Evolutionary conservation across 106 monocot genomes (phyloP), one percentile per base, ranked within the genome.

Genomic region (Phalaenopsis aphrodite): DNA sequence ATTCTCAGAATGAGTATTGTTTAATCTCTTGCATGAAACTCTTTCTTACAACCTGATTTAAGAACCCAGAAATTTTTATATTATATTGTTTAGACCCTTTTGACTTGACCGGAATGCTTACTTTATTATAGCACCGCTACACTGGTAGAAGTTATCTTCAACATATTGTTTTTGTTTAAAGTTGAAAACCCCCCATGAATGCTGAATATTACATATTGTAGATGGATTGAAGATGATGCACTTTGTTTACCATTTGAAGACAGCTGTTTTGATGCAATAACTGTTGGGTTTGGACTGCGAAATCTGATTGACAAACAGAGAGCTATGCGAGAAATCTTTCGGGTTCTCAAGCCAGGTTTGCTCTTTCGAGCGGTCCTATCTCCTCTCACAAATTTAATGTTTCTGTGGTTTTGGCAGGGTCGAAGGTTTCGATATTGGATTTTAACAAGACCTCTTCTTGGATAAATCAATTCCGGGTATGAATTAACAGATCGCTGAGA

Each of bases 151-250:
- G 64, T 21, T 64, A 64, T 21, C 64, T 6, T 64, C n/a, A 5
- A 1, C 14, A 71, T 71, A 41, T 39, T 38, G 11, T 71, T 71
- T 41, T 71, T 3, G 1, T 71, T 71, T 14, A 41, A 71, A 41
- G 41, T 71, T 71, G 71, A 71, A 71, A 71, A 4, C 30, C 30
- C 0, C 30, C 41, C 71, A 71, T 71, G 39, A 71, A 71, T 71
- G 78, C 21, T 52, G 52, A 52, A 12, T 52, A 14, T 52, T 79
- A 30, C 78, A 77, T 24, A 17, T 56, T 87, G 55, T 81, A 96
- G 96, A 67, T 98, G 97, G 97, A 83, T 87, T 74, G 92, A 94
- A 88, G 94, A 94, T 72, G 85, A 98, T 90, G 94, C 94, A 71
- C 92, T 94, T 81, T 74, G 89, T 79, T 76, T 98, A 42, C 84